Percentiles rank a stretch among this genome's conserved stretches.
phyloP scores from a whole-genome alignment of 495 filamentous ascomycete species.

The Aspergillus baeticus region DNA sequence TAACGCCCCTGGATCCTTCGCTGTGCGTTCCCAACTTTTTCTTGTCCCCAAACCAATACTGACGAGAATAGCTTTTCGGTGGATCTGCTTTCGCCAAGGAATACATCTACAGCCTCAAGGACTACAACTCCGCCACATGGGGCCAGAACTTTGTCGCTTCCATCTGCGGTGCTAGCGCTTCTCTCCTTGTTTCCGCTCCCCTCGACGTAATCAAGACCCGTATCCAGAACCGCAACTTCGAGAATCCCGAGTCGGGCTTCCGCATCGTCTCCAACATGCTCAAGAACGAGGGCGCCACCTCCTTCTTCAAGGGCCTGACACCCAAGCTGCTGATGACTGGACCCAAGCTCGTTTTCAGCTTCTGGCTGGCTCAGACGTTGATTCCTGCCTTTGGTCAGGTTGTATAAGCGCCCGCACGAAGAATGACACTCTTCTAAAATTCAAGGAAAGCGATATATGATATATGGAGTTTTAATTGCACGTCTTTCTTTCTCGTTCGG shows the following conservation, averaged over 20 bases:
- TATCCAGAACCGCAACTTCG: slow-evolving; percentile 99
- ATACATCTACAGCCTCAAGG: slow-evolving; percentile 78
- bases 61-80: slow-evolving; percentile 77
- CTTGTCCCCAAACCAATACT: slow-evolving; percentile 2
- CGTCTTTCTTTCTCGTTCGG: slow-evolving; percentile 13
- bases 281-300: slow-evolving; percentile 75
- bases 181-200: slow-evolving; percentile 88
- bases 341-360: slow-evolving; percentile 97
- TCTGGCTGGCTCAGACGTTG: slow-evolving; percentile 96
- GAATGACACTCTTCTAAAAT: neutral
- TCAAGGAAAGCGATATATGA: slow-evolving; percentile 20
- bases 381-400: slow-evolving; percentile 70
- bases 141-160: slow-evolving; percentile 96
- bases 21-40: slow-evolving; percentile 56
- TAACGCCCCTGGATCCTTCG: slow-evolving; percentile 96
- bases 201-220: slow-evolving; percentile 99
- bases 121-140: slow-evolving; percentile 97
- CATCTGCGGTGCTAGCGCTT: slow-evolving; percentile 88
- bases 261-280: slow-evolving; percentile 87
- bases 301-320: slow-evolving; percentile 97
- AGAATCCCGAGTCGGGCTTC: slow-evolving; percentile 93
- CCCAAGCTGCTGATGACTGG: slow-evolving; percentile 99
- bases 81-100: slow-evolving; percentile 98
- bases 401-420: slow-evolving; percentile 34
- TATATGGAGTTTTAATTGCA: slow-evolving; percentile 21